Base-by-base conservation (phyloP, 2,329 filamentous ascomycete species). In the Didymella lethalis region DNA sequence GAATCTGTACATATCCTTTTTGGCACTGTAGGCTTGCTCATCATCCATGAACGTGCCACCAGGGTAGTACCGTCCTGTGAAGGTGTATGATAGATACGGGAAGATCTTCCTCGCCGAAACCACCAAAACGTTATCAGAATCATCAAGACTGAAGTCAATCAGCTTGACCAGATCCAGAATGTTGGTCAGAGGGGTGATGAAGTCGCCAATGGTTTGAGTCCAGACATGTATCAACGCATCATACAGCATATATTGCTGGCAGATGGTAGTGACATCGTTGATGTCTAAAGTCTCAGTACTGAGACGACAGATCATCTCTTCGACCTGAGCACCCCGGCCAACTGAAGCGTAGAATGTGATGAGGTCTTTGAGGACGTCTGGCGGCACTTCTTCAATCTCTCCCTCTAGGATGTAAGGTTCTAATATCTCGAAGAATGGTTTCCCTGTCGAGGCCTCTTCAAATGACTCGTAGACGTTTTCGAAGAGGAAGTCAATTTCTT, bases 211-310 rank as follows among this genome's bases (percentile, higher is more conserved):
- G 2, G 92, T 93, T 75, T 92, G 90, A 61, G 96, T 98, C 95
- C 95, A 99, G 54, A 99, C 91, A 74, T 98, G 97, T 43, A 96
- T 93, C 56, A 97, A 85, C 2, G 95, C 96, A 77, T 99, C 96
- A 72, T 97, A 99, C 4, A 99, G 84, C 64, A 90, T 87, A 75
- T 98, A 89, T 73, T 94, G 90, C 75, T 95, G 96, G 83, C 95
- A 99, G 25, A 99, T 82, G 12, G 86, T 85, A 0, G 94, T 97
- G 57, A 96, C 88, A 76, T 98, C 92, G 74, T 99, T 94, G 66
- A 99, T 88, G 74, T 99, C 96, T 73, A 99, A 88, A 0, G 93
- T 97, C 14, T 86, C 83, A 1, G 94, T 96, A 69, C 97, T 90
- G 79, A 99, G 89, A 64, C 94, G 89, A 75, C 94, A 98, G 31